Conservation (phyloP, 495 filamentous ascomycete species). For the Penicillium fimorum region DNA sequence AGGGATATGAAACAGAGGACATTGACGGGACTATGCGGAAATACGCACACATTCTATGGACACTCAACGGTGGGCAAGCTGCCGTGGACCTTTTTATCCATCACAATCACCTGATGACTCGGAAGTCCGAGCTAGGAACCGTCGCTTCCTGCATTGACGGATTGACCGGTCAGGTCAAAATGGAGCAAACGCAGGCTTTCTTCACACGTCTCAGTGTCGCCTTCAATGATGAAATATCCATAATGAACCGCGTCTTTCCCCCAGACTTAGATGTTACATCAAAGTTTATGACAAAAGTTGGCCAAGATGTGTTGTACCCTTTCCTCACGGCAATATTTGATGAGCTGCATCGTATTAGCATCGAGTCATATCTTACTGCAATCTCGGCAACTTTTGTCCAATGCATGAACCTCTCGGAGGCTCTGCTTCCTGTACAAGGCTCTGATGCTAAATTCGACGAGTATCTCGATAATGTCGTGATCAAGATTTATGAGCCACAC, state of each 20-base stretch:
- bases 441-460: slow-evolving; percentile 56
- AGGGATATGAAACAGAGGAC: slow-evolving; percentile 85
- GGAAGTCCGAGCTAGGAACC: slow-evolving; percentile 69
- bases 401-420: slow-evolving; percentile 69
- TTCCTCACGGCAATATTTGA: slow-evolving; percentile 86
- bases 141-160: slow-evolving; percentile 80
- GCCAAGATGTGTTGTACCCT: slow-evolving; percentile 79
- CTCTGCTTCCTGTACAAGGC: slow-evolving; percentile 61
- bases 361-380: slow-evolving; percentile 79
- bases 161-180: slow-evolving; percentile 54
- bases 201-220: slow-evolving; percentile 69
- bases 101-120: slow-evolving; percentile 76
- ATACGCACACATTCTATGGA: slow-evolving; percentile 81
- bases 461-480: slow-evolving; percentile 57
- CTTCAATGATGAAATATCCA: slow-evolving; percentile 78
- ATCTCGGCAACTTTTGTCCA: slow-evolving; percentile 87
- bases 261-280: slow-evolving; percentile 67
- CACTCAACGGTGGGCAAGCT: slow-evolving; percentile 76
- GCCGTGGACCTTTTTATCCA: slow-evolving; percentile 83
- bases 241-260: slow-evolving; percentile 86
- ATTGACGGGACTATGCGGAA: slow-evolving; percentile 82
- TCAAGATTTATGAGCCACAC: slow-evolving; percentile 82
- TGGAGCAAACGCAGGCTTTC: slow-evolving; percentile 77
- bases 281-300: slow-evolving; percentile 76
- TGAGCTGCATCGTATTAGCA: slow-evolving; percentile 75